phyloP scores from a whole-genome alignment of 1,284 basidiomycete genomes.

The Neolentinus lepideus region DNA sequence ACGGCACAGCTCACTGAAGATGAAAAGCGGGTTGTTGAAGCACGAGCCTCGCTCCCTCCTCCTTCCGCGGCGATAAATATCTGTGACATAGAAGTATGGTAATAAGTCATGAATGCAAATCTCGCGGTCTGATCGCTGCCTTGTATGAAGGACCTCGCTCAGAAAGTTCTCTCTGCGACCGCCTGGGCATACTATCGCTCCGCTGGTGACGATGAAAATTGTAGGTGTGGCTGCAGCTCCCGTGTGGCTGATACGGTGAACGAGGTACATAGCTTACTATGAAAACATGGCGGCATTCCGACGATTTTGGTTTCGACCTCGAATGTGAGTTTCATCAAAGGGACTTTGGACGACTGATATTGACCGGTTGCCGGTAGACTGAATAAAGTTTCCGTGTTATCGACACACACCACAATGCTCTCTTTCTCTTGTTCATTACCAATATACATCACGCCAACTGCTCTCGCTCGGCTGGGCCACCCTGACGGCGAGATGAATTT shows the following conservation, averaged over 20 bases:
- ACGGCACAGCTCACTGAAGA: constrained; percentile 28
- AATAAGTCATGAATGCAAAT: constrained; percentile 11
- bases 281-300: constrained; percentile 39
- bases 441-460: constrained; percentile 48
- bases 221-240: background rate
- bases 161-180: constrained; percentile 26
- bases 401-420: constrained; percentile 31
- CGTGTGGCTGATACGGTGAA: background rate
- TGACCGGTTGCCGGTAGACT: constrained; percentile 13
- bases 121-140: background rate
- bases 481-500: constrained; percentile 57
- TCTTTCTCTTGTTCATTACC: constrained; percentile 35
- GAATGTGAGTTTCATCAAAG: constrained; percentile 23
- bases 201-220: constrained; percentile 37
- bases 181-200: constrained; percentile 48
- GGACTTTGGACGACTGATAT: background rate
- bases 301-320: constrained; percentile 43
- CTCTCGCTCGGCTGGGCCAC: constrained; percentile 58
- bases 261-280: constrained; percentile 22
- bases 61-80: constrained; percentile 37
- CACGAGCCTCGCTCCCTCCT: constrained; percentile 30
- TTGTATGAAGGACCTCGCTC: constrained; percentile 20
- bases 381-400: constrained; percentile 23
- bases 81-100: constrained; percentile 34
- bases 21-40: constrained; percentile 32